phyloP scores from a whole-genome alignment of 2,329 filamentous ascomycete species.

The Chaetomium globosum region DNA sequence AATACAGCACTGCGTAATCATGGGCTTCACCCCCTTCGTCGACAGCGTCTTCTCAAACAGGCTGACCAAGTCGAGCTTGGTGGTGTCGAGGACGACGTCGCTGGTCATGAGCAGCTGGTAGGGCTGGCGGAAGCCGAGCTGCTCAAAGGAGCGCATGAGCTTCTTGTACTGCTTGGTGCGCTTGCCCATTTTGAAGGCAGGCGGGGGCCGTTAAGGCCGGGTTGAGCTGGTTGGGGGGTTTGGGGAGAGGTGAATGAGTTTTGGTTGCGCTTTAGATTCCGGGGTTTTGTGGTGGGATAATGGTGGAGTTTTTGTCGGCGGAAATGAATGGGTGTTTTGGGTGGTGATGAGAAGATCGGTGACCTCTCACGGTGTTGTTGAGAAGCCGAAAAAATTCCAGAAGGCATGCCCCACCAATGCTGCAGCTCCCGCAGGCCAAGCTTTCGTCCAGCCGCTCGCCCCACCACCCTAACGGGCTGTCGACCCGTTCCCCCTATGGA shows the following conservation, averaged over 20 bases:
- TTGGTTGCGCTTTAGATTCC: not conserved
- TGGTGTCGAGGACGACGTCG: conserved; percentile 78
- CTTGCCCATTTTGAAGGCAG: conserved; percentile 48
- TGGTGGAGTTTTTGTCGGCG: not conserved
- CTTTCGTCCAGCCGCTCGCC: conserved; percentile 11
- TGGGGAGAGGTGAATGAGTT: not conserved
- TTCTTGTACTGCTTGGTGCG: conserved; percentile 66
- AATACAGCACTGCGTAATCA: conserved; percentile 66
- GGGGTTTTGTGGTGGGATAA: not conserved
- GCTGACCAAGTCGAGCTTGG: conserved; percentile 47
- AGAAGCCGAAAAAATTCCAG: conserved; percentile 46
- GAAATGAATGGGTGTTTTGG: not conserved
- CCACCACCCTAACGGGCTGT: not conserved
- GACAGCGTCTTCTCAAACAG: conserved; percentile 37
- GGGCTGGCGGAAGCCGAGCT: conserved; percentile 77
- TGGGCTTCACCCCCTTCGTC: conserved; percentile 37
- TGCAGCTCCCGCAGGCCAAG: conserved; percentile 19
- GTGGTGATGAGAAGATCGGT: not conserved
- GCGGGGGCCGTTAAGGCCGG: conserved; percentile 11
- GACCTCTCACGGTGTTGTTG: conserved; percentile 2
- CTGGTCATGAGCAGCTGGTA: conserved; percentile 92
- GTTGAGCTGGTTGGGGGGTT: not conserved
- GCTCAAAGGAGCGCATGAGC: conserved; percentile 66
- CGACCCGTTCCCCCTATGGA: not conserved
- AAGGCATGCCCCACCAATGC: conserved; percentile 13